Conservation (phyloP, 768 basidiomycete genomes). For the Lyophyllum semitale region DNA sequence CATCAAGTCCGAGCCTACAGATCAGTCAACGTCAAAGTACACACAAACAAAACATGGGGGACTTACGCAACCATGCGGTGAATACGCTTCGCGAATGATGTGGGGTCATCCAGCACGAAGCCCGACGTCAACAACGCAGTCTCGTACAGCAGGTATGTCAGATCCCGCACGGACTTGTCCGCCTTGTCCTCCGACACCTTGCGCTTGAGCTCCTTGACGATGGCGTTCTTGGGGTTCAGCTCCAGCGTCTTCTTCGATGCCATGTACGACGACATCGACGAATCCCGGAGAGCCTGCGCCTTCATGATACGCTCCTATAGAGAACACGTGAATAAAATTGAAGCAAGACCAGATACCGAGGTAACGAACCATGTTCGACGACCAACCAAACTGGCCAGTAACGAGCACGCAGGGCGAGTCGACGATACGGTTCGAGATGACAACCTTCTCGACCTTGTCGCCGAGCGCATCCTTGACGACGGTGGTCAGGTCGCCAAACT, state of each 20-base stretch:
- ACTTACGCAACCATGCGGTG: conserved; percentile 91
- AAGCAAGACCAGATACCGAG: not conserved
- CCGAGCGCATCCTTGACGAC: conserved; percentile 98
- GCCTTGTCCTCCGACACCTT: conserved; percentile 97
- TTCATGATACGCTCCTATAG: conserved; percentile 95
- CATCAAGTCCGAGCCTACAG: conserved; percentile 76
- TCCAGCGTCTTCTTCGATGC: conserved; percentile 98
- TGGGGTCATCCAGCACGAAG: conserved; percentile 94
- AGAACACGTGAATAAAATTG: not conserved
- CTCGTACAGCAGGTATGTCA: conserved; percentile 96
- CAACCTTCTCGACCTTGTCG: conserved; percentile 99
- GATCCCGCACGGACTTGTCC: conserved; percentile 96
- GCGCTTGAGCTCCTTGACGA: conserved; percentile 94
- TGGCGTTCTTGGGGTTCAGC: conserved; percentile 88
- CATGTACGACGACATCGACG: conserved; percentile 99
- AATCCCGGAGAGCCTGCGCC: conserved; percentile 94
- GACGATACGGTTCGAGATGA: conserved; percentile 95
- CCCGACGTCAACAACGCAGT: conserved; percentile 94
- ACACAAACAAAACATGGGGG: not conserved
- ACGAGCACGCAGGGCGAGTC: conserved; percentile 97
- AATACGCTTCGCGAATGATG: conserved; percentile 94
- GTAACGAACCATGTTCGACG: conserved; percentile 90
- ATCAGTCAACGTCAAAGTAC: conserved; percentile 2
- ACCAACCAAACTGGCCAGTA: conserved; percentile 99
- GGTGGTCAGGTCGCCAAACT: conserved; percentile 87